These are phyloP conservation scores for Limnomonas spitsbergensis DNA, from an alignment of 139 green algal species.

Conservation along the genomic window DNA sequence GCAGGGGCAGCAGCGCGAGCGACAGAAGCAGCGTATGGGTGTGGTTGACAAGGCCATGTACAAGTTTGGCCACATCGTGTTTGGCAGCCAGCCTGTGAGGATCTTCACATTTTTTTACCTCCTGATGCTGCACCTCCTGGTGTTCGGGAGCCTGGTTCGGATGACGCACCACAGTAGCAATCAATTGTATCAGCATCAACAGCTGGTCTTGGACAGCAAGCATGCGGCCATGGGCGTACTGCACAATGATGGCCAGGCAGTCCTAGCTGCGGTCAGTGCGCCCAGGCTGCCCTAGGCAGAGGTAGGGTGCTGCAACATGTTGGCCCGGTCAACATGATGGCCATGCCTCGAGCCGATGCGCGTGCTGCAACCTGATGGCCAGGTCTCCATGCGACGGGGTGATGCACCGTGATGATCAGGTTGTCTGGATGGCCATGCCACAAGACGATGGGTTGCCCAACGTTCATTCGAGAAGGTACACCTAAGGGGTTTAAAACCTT, in stretches of 20 bases:
- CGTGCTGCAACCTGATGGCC: too few relatives aligned
- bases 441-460: too few relatives aligned
- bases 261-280: too few relatives aligned
- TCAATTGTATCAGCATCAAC: constrained; percentile 23
- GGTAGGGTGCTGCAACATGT: too few relatives aligned
- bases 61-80: constrained; percentile 57
- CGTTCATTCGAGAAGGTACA: too few relatives aligned
- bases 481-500: too few relatives aligned
- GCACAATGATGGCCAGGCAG: constrained; percentile 2
- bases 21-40: constrained; percentile 34
- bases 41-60: constrained; percentile 44
- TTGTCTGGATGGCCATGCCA: too few relatives aligned
- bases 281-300: too few relatives aligned
- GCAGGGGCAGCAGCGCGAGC: constrained; percentile 42
- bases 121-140: constrained; percentile 78
- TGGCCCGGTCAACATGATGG: too few relatives aligned
- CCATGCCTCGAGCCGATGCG: too few relatives aligned
- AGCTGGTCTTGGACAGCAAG: neutral
- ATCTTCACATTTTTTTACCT: constrained; percentile 83
- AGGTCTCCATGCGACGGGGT: too few relatives aligned
- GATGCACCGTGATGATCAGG: too few relatives aligned
- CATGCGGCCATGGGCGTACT: constrained; percentile 8
- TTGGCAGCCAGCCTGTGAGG: constrained; percentile 51
- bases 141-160: constrained; percentile 58
- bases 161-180: constrained; percentile 44